Base-by-base conservation (phyloP, 2,329 filamentous ascomycete species). In the Paraphaeosphaeria sporulosa region DNA sequence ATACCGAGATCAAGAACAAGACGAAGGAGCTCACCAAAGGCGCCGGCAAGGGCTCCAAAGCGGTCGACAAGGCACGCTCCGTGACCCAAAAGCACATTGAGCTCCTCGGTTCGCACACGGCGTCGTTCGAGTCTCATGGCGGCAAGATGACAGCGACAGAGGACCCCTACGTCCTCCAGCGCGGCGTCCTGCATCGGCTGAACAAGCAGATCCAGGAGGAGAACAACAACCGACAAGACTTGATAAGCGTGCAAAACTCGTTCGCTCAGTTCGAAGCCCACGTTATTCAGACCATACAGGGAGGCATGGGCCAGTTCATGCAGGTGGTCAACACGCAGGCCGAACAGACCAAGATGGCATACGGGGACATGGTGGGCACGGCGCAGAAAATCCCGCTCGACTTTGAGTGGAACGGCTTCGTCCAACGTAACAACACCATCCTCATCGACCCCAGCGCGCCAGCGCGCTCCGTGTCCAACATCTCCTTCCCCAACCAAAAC, bases 1-100 rank as follows among this genome's bases (percentile, higher is more conserved):
- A 98, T 82, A 90, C 92, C 77, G 95, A 98, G 78, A 95, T 99
- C 84, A 99, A 98, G 86, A 89, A 91, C 82, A 98, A 98, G 83
- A 85, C 87, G 64, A 98, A 98, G 83, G 94, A 97, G 80, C 86
- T 99, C 52, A 85, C 87, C 46, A 85, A 88, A 63, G 94, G 94
- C 9, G 92, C 91, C 23, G 86, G 89, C 62, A 97, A 96, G 83
- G 87, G 89, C 17, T 88, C 91, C 67, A 99, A 98, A 82, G 88
- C 92, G 53, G 93, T 99, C 23, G 93, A 97, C 63, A 97, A 96
- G 82, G 89, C 92, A 9, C 91, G 94, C 62, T 88, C 89, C 69
- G 83, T 81, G 7, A 97, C 94, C 0, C 94, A 99, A 82, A 97
- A 96, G 83, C 93, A 97, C 69, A 96, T 99, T 64, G 94, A 99